phyloP scores from a whole-genome alignment of 345 rosid genomes.

The Litchi chinensis region DNA sequence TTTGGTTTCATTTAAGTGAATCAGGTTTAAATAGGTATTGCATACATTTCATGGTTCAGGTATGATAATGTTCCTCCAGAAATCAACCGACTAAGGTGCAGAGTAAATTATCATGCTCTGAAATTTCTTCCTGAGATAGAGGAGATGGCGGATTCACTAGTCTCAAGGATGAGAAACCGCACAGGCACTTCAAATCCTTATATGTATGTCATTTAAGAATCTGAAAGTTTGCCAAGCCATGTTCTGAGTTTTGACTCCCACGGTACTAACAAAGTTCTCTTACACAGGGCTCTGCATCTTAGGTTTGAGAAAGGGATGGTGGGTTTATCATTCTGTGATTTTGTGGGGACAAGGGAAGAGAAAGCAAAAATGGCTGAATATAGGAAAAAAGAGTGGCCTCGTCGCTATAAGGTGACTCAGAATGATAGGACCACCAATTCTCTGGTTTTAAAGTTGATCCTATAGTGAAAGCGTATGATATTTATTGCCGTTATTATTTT shows the following conservation, averaged over 20 bases:
- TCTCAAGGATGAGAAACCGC: conserved; percentile 94
- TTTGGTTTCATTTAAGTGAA: conserved; percentile 11
- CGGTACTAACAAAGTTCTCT: conserved; percentile 19
- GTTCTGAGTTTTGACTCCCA: conserved; percentile 16
- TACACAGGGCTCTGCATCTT: conserved; percentile 96
- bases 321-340: conserved; percentile 95
- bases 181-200: conserved; percentile 84
- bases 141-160: conserved; percentile 86
- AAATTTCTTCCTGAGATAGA: conserved; percentile 94
- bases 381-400: conserved; percentile 97
- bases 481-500: conserved; percentile 20
- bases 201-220: conserved; percentile 57
- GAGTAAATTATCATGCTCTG: conserved; percentile 98
- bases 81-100: conserved; percentile 96
- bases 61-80: conserved; percentile 97
- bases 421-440: conserved; percentile 7
- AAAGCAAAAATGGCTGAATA: conserved; percentile 92
- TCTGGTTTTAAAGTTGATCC: conserved; percentile 16
- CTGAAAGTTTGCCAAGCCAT: conserved; percentile 23
- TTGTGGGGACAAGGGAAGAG: conserved; percentile 98
- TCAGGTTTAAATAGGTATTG: conserved; percentile 13
- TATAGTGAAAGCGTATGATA: conserved; percentile 1
- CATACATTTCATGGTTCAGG: conserved; percentile 45
- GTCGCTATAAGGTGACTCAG: conserved; percentile 83
- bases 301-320: conserved; percentile 99